Evolutionary conservation across 495 filamentous ascomycete genomes (phyloP), one percentile per base, ranked within the genome.

Genomic region (Xylaria sp.): DNA sequence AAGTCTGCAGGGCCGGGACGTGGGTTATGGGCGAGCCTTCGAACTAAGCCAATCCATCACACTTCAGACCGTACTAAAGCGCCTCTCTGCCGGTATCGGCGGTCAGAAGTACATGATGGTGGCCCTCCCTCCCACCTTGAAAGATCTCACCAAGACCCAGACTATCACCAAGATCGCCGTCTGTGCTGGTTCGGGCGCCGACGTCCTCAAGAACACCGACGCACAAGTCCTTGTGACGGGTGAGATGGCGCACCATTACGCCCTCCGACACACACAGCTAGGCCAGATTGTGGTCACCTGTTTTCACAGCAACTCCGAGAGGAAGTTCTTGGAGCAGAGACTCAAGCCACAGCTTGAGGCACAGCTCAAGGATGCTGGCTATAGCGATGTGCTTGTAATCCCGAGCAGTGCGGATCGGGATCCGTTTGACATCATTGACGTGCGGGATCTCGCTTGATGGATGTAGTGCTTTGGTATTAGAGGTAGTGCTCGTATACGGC

Each of bases 201-300:
- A 89, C 41, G 83, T 97, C 15, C 86, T 99, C 69, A 86, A 90
- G 61, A 85, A 90, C 63, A 83, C 89, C 21, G 83, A 86, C 31
- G 86, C 91, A 5, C 94, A 98, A 77, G 81, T 98, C 33, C 80
- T 95, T 0, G 92, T 98, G 70, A 98, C 95, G 0, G 96, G 96
- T 9, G 96, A 99, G 79, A 88, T 98, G 87, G 91, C 88, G 64
- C 96, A 99, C 79, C 96, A 99, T 77, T 91, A 96, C 70, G 92
- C 95, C 14, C 86, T 99, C 50, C 88, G 92, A 40, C 91, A 93
- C 29, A 93, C 91, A 37, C 95, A 98, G 85, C 85, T 87, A n/a
- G 96, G 96, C n/a, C 90, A 91, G 69, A 89, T 87, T 67, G 93
- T 97, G 0, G 86, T 99, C 68, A 90, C 91, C 9, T 86, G 96